Conservation (phyloP, 768 basidiomycete genomes). For the Russula griseocarnosa region DNA sequence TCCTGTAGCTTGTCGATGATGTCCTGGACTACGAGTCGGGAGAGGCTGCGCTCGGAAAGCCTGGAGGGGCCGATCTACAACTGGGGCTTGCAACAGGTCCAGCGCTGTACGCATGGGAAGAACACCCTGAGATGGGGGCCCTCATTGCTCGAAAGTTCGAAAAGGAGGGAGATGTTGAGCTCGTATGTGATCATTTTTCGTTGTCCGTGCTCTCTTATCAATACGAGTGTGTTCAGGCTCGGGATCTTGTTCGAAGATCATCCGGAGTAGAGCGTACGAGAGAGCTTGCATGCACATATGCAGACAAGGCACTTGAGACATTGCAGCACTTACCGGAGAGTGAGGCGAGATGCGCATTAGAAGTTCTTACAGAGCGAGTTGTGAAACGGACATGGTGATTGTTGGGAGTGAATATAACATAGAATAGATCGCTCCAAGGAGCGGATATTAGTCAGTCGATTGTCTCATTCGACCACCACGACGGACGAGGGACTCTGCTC, state of each 20-base stretch:
- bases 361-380: conserved; percentile 64
- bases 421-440: conserved; percentile 4
- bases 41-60: conserved; percentile 75
- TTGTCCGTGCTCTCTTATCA: background rate
- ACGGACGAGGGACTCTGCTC: conserved; percentile 3
- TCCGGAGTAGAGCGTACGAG: conserved; percentile 77
- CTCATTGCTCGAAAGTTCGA: conserved; percentile 78
- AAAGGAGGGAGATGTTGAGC: conserved; percentile 72
- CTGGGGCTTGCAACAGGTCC: conserved; percentile 79
- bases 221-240: conserved; percentile 45
- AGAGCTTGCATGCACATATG: conserved; percentile 70
- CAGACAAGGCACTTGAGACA: conserved; percentile 68
- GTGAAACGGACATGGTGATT: conserved; percentile 54
- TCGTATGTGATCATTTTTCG: conserved; percentile 43
- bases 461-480: conserved; percentile 11
- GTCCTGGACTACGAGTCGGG: conserved; percentile 88
- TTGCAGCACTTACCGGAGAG: conserved; percentile 72
- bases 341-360: conserved; percentile 73
- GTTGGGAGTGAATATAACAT: background rate
- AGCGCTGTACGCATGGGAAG: conserved; percentile 80
- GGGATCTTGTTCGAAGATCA: conserved; percentile 61
- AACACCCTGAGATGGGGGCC: conserved; percentile 69
- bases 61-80: conserved; percentile 62
- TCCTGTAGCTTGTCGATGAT: conserved; percentile 83
- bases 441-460: conserved; percentile 4